Evolutionary conservation across 2,329 filamentous ascomycete species (phyloP).

Genomic region (Alternaria tenuissima): DNA sequence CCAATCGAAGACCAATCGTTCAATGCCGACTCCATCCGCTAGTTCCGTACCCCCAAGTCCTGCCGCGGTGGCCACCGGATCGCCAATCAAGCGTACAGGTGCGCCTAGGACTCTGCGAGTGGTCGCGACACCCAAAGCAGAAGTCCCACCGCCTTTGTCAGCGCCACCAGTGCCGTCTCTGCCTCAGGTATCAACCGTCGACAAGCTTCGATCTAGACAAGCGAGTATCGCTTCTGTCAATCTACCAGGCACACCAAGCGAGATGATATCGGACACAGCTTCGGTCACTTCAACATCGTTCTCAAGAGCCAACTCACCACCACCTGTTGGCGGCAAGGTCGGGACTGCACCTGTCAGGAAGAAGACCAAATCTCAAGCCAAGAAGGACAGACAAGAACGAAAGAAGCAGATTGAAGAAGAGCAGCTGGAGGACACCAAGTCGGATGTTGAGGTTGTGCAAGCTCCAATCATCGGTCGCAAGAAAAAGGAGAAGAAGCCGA

Average conservation of each 20-base stretch:
- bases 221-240: constrained; percentile 66
- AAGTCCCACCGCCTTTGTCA: constrained; percentile 58
- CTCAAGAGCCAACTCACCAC: constrained; percentile 75
- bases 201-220: constrained; percentile 59
- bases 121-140: constrained; percentile 70
- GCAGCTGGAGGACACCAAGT: constrained; percentile 56
- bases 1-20: constrained; percentile 36
- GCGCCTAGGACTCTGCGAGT: constrained; percentile 73
- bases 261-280: constrained; percentile 78
- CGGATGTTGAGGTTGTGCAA: constrained; percentile 61
- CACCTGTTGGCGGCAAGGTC: constrained; percentile 66
- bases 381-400: constrained; percentile 73
- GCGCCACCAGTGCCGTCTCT: constrained; percentile 40
- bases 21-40: constrained; percentile 53
- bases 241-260: constrained; percentile 77
- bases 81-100: constrained; percentile 52
- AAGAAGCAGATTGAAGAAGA: constrained; percentile 70
- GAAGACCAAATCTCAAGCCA: constrained; percentile 80
- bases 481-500: constrained; percentile 81
- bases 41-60: constrained; percentile 60
- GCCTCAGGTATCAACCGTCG: constrained; percentile 47
- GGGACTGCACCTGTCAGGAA: constrained; percentile 73
- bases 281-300: constrained; percentile 76
- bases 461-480: constrained; percentile 81
- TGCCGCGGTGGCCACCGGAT: constrained; percentile 60